phyloP scores from a whole-genome alignment of 2,329 filamentous ascomycete genomes.

The Cadophora sp. region DNA sequence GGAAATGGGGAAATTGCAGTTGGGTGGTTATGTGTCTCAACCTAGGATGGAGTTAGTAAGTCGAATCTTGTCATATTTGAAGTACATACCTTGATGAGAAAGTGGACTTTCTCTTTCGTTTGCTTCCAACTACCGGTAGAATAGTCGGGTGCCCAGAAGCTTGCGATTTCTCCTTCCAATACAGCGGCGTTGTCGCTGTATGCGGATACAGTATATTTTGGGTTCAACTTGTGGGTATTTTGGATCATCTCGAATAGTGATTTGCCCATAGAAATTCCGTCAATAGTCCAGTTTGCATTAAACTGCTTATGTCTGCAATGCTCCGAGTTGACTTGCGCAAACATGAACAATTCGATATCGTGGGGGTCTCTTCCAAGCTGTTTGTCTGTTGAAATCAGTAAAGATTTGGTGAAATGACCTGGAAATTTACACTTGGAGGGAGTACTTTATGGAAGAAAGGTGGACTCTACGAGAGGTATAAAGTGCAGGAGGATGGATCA shows the following conservation, averaged over 20 bases:
- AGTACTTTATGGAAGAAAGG: neutral
- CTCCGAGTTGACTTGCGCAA: slow-evolving; percentile 98
- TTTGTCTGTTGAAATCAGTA: slow-evolving; percentile 51
- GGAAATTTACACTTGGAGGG: neutral
- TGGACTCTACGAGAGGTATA: neutral
- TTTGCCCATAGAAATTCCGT: slow-evolving; percentile 78
- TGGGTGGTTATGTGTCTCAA: slow-evolving; percentile 95
- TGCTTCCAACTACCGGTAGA: slow-evolving; percentile 87
- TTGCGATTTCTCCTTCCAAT: slow-evolving; percentile 72
- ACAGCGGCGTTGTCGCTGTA: slow-evolving; percentile 99
- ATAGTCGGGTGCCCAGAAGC: slow-evolving; percentile 88
- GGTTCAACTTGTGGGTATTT: slow-evolving; percentile 87
- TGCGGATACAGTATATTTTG: slow-evolving; percentile 86
- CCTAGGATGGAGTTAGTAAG: neutral
- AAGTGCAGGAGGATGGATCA: neutral
- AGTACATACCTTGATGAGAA: slow-evolving; percentile 78
- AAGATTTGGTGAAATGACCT: neutral
- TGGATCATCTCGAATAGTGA: slow-evolving; percentile 96
- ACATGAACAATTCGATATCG: slow-evolving; percentile 99
- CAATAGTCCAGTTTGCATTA: slow-evolving; percentile 95
- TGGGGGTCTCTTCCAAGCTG: slow-evolving; percentile 65
- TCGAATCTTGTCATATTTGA: neutral
- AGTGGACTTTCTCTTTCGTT: slow-evolving; percentile 85
- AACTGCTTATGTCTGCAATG: slow-evolving; percentile 86
- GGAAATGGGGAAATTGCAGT: slow-evolving; percentile 94